phyloP scores from a whole-genome alignment of 345 rosid species.

The Euphorbia lathyris region DNA sequence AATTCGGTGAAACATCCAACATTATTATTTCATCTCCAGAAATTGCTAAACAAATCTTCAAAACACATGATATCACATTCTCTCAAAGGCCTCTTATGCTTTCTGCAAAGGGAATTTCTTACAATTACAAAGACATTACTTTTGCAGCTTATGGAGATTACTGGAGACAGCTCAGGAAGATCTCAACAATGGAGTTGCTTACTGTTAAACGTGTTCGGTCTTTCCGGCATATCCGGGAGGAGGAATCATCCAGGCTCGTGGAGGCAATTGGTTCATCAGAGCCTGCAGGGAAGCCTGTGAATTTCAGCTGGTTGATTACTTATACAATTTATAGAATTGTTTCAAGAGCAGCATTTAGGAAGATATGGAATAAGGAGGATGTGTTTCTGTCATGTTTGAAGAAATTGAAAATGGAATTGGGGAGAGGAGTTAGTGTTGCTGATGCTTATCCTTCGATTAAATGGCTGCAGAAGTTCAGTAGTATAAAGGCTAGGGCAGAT shows the following conservation, averaged over 20 bases:
- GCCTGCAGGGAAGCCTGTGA: not conserved
- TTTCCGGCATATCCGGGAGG: not conserved
- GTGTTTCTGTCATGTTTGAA: not conserved
- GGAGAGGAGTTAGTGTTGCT: not conserved
- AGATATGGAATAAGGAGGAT: not conserved
- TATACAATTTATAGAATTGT: not conserved
- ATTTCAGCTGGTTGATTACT: not conserved
- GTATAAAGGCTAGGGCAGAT: not conserved
- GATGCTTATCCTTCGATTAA: conserved; percentile 3
- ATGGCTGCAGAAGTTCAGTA: not conserved
- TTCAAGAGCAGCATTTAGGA: not conserved
- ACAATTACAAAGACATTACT: not conserved
- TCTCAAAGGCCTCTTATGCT: not conserved
- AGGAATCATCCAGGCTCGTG: not conserved
- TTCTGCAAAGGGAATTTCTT: not conserved
- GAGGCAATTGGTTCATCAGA: not conserved
- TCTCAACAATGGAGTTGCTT: not conserved
- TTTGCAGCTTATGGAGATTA: conserved; percentile 5
- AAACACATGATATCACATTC: conserved; percentile 1
- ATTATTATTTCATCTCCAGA: conserved; percentile 2
- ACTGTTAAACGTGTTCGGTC: not conserved
- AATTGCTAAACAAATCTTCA: not conserved
- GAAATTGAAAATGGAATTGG: not conserved
- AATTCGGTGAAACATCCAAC: conserved; percentile 5
- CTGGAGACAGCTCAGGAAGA: conserved; percentile 11